phyloP scores from a whole-genome alignment of 495 filamentous ascomycete species.

The Penicillium nucicola region DNA sequence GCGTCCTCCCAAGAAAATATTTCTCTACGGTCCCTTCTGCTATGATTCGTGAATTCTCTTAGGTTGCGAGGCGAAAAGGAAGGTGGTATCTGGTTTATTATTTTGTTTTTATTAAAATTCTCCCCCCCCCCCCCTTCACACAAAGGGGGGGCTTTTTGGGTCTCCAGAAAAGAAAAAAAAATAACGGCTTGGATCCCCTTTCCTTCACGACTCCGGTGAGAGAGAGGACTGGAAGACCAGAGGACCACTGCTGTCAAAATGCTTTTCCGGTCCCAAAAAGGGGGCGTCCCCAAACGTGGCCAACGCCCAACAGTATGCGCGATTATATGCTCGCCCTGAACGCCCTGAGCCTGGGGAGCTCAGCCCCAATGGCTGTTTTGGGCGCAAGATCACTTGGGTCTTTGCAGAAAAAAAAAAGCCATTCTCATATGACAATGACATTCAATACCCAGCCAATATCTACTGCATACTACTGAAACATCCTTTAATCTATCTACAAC shows the following conservation, averaged over 20 bases:
- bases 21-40: slow-evolving; percentile 4
- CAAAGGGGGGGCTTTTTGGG: too few species aligned
- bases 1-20: slow-evolving; percentile 26
- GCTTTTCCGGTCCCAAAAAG: neutral
- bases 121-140: neutral
- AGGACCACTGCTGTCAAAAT: neutral
- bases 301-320: neutral
- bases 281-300: neutral
- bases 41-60: slow-evolving; percentile 7
- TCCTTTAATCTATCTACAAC: too few species aligned
- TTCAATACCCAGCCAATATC: too few species aligned
- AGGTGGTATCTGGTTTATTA: slow-evolving; percentile 15
- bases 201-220: neutral
- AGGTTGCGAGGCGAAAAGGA: slow-evolving; percentile 24
- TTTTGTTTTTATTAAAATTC: neutral
- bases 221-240: too few species aligned
- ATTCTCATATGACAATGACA: too few species aligned
- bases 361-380: too few species aligned
- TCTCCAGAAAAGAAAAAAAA: neutral
- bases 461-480: too few species aligned
- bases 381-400: too few species aligned
- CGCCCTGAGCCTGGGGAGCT: neutral
- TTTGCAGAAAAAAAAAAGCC: too few species aligned
- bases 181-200: neutral
- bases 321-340: neutral